Conservation (phyloP, 176 grass and related monocot genomes). For the Zoysia japonica region DNA sequence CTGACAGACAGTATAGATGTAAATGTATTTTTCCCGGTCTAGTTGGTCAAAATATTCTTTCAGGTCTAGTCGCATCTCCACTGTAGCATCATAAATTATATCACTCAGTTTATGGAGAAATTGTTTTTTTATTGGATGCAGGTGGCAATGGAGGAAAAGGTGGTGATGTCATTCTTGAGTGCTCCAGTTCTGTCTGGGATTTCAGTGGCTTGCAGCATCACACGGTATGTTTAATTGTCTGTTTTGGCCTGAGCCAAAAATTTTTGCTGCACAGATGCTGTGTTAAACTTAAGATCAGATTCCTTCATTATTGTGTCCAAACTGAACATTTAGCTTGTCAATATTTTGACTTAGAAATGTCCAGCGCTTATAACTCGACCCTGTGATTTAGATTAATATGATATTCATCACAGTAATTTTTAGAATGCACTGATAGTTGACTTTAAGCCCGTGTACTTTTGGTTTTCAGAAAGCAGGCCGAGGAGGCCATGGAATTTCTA, state of each 20-base stretch:
- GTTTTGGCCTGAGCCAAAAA: not conserved
- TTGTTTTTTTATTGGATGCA: slow-evolving; percentile 24
- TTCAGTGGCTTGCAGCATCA: slow-evolving; percentile 74
- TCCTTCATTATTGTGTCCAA: not conserved
- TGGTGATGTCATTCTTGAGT: slow-evolving; percentile 83
- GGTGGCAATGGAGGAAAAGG: slow-evolving; percentile 81
- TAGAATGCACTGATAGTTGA: slow-evolving; percentile 25
- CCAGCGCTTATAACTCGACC: not conserved
- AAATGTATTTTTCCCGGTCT: not conserved
- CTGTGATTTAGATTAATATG: not conserved
- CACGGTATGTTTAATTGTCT: slow-evolving; percentile 44
- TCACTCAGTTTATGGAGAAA: not conserved
- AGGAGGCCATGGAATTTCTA: slow-evolving; percentile 67
- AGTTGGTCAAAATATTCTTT: not conserved
- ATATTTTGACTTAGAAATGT: slow-evolving; percentile 18
- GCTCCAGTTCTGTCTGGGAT: slow-evolving; percentile 74
- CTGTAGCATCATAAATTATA: not conserved
- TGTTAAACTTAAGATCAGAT: not conserved
- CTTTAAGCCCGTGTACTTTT: slow-evolving; percentile 13
- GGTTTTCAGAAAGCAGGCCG: slow-evolving; percentile 64
- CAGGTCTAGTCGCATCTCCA: not conserved
- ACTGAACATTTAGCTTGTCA: not conserved
- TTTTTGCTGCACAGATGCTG: not conserved
- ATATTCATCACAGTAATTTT: not conserved
- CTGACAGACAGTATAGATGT: not conserved